Percentiles rank a stretch among this genome's conserved stretches.
These are phyloP conservation scores for Clitopilus hobsonii DNA, from an alignment of 768 basidiomycete species.

Conservation along the genomic window DNA sequence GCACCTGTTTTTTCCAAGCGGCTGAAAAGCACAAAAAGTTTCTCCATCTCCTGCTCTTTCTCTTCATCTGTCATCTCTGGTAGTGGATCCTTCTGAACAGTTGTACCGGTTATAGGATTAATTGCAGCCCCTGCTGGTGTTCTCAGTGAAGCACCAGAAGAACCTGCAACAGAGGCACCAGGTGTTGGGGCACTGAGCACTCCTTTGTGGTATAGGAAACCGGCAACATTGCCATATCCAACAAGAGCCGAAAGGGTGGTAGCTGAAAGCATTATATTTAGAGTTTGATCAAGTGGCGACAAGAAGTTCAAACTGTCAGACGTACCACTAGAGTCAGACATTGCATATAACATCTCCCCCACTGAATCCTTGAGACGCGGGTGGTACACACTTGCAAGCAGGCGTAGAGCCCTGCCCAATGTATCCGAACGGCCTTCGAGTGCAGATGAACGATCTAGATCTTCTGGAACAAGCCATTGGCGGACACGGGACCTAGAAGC, in stretches of 20 bases:
- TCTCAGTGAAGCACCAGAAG: constrained; percentile 27
- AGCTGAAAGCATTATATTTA: constrained; percentile 32
- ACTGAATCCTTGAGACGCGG: constrained; percentile 65
- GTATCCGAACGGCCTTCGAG: constrained; percentile 71
- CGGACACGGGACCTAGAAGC: constrained; percentile 50
- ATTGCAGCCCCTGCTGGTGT: constrained; percentile 42
- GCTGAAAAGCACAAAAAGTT: constrained; percentile 88
- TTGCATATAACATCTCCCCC: constrained; percentile 83
- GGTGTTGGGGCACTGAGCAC: constrained; percentile 58
- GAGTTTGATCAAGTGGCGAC: constrained; percentile 2
- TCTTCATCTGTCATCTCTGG: constrained; percentile 90
- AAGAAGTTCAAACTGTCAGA: neutral
- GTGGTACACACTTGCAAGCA: constrained; percentile 74
- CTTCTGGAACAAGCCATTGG: constrained; percentile 68
- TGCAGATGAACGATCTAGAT: constrained; percentile 74
- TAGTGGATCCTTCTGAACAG: constrained; percentile 29
- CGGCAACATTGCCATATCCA: constrained; percentile 95
- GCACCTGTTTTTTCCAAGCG: constrained; percentile 76
- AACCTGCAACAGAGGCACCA: constrained; percentile 16
- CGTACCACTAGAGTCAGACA: constrained; percentile 71
- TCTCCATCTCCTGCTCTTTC: constrained; percentile 91
- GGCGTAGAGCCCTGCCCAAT: constrained; percentile 74
- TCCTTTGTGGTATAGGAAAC: constrained; percentile 90
- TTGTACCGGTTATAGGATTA: constrained; percentile 87
- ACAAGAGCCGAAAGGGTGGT: constrained; percentile 68